Evolutionary conservation across 768 basidiomycete species (phyloP).

Genomic region (Termitomyces sp.): DNA sequence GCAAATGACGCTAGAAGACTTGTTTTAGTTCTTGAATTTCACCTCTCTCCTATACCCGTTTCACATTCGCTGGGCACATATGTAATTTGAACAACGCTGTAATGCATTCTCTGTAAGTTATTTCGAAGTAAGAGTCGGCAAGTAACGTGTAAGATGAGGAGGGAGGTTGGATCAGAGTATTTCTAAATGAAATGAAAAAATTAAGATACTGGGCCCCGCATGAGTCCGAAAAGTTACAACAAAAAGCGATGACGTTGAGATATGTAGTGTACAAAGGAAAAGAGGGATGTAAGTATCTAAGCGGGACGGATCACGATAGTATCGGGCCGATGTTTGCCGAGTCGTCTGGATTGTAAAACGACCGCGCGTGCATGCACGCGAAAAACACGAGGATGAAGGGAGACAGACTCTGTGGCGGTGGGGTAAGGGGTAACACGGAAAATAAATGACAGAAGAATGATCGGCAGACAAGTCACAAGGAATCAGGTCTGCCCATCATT

Average conservation of each 20-base stretch:
- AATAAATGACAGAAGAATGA: conserved; percentile 12
- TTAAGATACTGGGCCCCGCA: conserved; percentile 1
- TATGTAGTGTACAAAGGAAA: conserved; percentile 3
- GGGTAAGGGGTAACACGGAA: conserved; percentile 6
- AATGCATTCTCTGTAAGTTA: conserved; percentile 9
- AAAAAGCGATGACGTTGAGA: neutral
- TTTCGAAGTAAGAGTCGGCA: neutral
- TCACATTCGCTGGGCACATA: neutral
- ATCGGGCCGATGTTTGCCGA: conserved; percentile 11
- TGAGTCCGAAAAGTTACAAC: conserved; percentile 8
- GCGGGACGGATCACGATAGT: conserved; percentile 5
- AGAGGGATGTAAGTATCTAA: conserved; percentile 3
- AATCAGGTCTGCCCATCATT: conserved; percentile 11
- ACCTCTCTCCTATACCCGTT: conserved; percentile 5
- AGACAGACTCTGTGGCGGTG: neutral
- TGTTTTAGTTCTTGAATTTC: conserved; percentile 49
- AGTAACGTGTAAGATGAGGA: conserved; percentile 1
- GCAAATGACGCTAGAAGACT: conserved; percentile 95
- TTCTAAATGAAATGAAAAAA: neutral
- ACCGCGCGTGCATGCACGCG: neutral
- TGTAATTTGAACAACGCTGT: conserved; percentile 4
- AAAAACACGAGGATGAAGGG: conserved; percentile 2
- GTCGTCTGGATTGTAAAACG: neutral
- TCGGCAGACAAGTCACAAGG: conserved; percentile 5
- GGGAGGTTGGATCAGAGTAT: neutral